Percentiles rank a stretch among this genome's conserved stretches.
Evolutionary conservation across 225 moss, liverwort and hornwort species (phyloP).

Genomic region (Thuidium tamariscinum): DNA sequence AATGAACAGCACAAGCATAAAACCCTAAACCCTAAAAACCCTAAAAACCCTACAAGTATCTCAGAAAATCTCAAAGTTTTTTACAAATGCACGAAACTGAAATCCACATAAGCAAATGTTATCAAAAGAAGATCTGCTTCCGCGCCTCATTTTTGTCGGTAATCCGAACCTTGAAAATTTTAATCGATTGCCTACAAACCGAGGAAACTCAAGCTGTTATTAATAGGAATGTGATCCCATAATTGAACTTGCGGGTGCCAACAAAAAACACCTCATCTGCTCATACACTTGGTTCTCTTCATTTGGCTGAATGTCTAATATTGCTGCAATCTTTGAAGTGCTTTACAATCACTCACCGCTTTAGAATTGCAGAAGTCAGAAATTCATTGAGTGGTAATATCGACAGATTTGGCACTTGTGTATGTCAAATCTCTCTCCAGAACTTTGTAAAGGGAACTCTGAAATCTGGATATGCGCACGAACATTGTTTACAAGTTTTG

Average conservation of each 20-base stretch:
- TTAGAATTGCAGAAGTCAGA: background rate
- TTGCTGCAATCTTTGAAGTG: background rate
- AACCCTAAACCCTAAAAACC: too few relatives aligned
- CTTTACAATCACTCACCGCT: background rate
- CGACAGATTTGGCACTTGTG: background rate
- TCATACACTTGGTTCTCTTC: background rate
- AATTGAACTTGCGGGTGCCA: background rate
- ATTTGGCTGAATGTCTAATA: background rate
- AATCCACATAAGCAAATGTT: background rate
- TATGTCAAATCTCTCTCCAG: background rate
- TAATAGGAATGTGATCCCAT: background rate
- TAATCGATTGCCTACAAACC: background rate
- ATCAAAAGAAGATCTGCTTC: background rate
- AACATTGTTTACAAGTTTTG: background rate
- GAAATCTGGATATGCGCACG: background rate
- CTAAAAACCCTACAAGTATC: too few relatives aligned
- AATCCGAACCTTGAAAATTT: background rate
- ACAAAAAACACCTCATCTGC: background rate
- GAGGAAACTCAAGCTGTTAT: background rate
- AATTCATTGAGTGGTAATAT: background rate
- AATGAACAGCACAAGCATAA: background rate
- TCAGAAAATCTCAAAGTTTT: background rate
- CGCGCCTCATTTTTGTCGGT: background rate
- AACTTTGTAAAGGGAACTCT: background rate
- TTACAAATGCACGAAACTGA: background rate